Percentiles rank a stretch among this genome's conserved stretches.
Evolutionary conservation across 345 rosid species (phyloP).

Genomic region (Durio zibethinus): DNA sequence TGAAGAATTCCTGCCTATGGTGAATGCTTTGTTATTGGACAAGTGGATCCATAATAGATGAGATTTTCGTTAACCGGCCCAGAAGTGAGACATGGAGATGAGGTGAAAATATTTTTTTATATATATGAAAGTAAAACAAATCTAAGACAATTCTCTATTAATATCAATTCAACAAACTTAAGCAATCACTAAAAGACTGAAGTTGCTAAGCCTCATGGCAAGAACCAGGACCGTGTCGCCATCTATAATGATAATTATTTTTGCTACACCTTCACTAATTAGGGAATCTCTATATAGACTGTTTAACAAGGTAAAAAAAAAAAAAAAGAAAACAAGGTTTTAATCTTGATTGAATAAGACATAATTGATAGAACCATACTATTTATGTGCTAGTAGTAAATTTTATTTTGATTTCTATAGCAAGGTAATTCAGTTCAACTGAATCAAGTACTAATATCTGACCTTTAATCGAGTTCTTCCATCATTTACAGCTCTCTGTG

Average conservation of each 20-base stretch:
- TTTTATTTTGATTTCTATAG: neutral
- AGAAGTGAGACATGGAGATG: neutral
- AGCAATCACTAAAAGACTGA: neutral
- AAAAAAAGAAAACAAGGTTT: neutral
- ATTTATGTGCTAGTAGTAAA: neutral
- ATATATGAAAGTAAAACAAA: neutral
- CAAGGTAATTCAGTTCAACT: constrained; percentile 5
- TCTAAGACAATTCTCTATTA: neutral
- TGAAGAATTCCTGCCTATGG: neutral
- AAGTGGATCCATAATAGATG: neutral
- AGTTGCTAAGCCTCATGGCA: neutral
- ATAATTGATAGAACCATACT: neutral
- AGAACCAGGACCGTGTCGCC: neutral
- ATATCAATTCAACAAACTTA: neutral
- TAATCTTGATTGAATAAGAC: neutral
- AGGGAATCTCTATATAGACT: neutral
- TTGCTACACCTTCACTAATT: neutral
- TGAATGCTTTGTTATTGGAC: neutral
- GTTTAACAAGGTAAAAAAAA: too few species aligned
- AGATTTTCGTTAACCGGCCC: neutral
- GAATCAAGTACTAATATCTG: constrained; percentile 15
- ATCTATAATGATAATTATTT: neutral
- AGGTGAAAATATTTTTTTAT: neutral
- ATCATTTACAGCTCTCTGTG: constrained; percentile 64
- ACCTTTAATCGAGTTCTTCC: constrained; percentile 79